Base-by-base conservation (phyloP, 495 filamentous ascomycete genomes). In the Apodospora peruviana region DNA sequence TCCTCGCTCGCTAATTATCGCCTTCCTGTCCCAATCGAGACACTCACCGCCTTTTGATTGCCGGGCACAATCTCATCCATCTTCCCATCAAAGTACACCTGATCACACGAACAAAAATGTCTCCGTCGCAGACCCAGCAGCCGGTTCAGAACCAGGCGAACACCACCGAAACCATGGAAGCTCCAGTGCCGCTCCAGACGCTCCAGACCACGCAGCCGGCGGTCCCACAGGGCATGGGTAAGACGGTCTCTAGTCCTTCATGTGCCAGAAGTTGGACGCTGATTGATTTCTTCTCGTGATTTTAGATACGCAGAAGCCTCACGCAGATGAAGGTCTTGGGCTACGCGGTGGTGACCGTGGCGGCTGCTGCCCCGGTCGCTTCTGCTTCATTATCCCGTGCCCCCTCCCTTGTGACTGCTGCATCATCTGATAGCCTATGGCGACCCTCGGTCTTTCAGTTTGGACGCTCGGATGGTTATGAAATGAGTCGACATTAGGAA, bases 381-480 rank as follows among this genome's bases (percentile, higher is more conserved):
- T 73, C 50, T 73, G 70, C 53, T 73, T 73, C 61, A 66, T 61
- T 40, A 58, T 73, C 17, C 70, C 70, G 1, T 73, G 70, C 56
- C 70, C 70, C 18, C 37, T 73, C 19, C 68, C 68, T 1, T 70
- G 65, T 47, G 65, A 73, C 45, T 73, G 57, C 54, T 70, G 68
- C 40, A 66, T 73, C 20, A 71, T 72, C 34, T 38, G 36, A 9
- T 32, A 32, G 27, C 7, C 12, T 5, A n/a, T 7, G 36, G 36
- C 16, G 16, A 17, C 16, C 5, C 5, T 12, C 16, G 5, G 7
- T 9, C 7, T 18, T 17, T 7, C 36, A 17, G 10, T 38, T 5
- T 38, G 16, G 36, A 18, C 36, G 16, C 5, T 12, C 10, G 7
- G 10, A 38, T n/a, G 16, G 16, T 7, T 5, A n/a, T 38, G 5